Percentiles rank a stretch among this genome's conserved stretches.
phyloP scores from a whole-genome alignment of 73 alveolate genomes.

The Paramecium octaurelia region DNA sequence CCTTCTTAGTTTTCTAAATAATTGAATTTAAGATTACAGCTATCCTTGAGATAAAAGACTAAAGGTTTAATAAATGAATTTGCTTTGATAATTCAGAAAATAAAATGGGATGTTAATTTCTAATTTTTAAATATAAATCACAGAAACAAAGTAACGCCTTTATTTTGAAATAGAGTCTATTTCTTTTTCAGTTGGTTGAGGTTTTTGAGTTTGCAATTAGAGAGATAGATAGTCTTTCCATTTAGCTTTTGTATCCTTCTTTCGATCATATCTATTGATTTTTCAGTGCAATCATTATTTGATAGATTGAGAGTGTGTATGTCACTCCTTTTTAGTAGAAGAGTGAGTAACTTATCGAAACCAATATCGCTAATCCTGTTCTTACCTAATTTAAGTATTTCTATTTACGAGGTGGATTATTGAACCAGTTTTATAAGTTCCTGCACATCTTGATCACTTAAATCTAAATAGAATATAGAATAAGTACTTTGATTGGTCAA shows the following conservation, averaged over 20 bases:
- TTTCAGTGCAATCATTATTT: background rate
- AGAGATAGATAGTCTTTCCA: background rate
- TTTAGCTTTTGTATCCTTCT: background rate
- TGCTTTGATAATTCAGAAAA: background rate
- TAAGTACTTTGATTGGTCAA: background rate
- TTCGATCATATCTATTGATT: background rate
- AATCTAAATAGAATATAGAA: background rate
- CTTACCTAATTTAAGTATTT: background rate
- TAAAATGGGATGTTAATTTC: background rate
- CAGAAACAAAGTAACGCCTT: background rate
- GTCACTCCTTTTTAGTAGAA: background rate
- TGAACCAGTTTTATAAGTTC: background rate
- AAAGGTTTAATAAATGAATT: too few relatives aligned
- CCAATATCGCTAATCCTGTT: background rate
- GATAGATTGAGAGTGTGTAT: slow-evolving; percentile 29
- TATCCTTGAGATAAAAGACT: background rate
- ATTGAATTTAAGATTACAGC: too few relatives aligned
- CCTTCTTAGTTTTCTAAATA: too few relatives aligned
- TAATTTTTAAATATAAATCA: background rate
- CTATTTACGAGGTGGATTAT: background rate
- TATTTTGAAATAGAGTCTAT: background rate
- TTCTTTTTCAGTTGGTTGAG: background rate
- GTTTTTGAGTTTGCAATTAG: background rate
- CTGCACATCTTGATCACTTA: background rate
- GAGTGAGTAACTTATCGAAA: background rate